Conservation (phyloP, 495 filamentous ascomycete species). For the Parathielavia hyrcaniae region DNA sequence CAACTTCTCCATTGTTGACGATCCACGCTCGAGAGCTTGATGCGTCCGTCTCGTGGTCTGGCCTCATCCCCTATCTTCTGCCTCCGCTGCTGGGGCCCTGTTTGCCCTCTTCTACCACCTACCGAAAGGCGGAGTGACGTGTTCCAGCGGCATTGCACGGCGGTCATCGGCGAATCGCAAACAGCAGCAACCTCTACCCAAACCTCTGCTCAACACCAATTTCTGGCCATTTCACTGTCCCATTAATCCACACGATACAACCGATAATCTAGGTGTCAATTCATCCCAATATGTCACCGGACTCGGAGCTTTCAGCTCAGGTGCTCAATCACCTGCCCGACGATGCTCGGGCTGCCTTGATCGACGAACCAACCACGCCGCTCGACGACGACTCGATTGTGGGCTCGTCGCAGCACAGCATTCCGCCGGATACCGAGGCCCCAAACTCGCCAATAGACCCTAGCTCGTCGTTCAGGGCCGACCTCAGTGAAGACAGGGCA, state of each 20-base stretch:
- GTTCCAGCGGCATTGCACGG: constrained; percentile 14
- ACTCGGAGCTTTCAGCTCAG: constrained; percentile 26
- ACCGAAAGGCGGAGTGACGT: constrained; percentile 14
- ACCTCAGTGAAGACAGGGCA: constrained; percentile 37
- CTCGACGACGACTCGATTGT: constrained; percentile 30
- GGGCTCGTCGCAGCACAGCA: constrained; percentile 38
- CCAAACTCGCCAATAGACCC: constrained; percentile 39
- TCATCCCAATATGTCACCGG: constrained; percentile 19
- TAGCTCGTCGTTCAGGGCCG: constrained; percentile 34
- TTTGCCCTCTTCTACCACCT: background rate
- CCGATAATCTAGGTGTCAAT: background rate
- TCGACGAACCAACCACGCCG: constrained; percentile 38
- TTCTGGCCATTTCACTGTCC: background rate
- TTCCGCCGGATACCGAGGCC: constrained; percentile 39
- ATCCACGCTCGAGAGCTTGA: constrained; percentile 12
- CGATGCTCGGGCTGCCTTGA: constrained; percentile 22
- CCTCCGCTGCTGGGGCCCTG: background rate
- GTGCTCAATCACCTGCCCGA: constrained; percentile 25
- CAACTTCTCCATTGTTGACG: background rate
- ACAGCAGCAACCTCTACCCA: background rate
- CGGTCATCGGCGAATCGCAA: constrained; percentile 6
- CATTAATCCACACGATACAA: background rate
- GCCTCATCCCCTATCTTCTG: background rate
- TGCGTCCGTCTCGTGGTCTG: background rate
- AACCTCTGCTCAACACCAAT: background rate